Evolutionary conservation across 257 asterid genomes (phyloP).

Genomic region (Marsdenia floribunda): DNA sequence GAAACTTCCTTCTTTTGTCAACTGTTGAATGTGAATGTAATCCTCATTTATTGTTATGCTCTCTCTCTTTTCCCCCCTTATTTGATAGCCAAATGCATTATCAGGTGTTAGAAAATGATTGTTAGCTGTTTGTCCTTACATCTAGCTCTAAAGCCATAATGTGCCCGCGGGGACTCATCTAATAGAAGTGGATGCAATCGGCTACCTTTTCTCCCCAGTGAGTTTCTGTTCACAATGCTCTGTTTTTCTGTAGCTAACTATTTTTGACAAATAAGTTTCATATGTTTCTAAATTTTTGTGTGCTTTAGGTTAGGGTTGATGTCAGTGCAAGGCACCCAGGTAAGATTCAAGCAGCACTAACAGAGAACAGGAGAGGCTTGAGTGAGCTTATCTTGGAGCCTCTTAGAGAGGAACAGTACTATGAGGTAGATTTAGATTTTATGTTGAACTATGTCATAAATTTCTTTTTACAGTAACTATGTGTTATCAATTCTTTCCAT

Average conservation of each 20-base stretch:
- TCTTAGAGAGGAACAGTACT: slow-evolving; percentile 82
- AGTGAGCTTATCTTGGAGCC: slow-evolving; percentile 90
- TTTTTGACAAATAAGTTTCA: slow-evolving; percentile 10
- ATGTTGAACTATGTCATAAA: background rate
- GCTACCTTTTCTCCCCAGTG: slow-evolving; percentile 93
- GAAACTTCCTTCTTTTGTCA: background rate
- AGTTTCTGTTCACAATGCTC: slow-evolving; percentile 26
- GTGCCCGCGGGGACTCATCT: slow-evolving; percentile 98
- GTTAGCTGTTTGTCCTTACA: slow-evolving; percentile 41
- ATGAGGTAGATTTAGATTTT: slow-evolving; percentile 47
- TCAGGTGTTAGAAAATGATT: background rate
- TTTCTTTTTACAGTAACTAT: background rate
- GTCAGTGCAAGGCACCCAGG: slow-evolving; percentile 97
- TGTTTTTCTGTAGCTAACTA: slow-evolving; percentile 10
- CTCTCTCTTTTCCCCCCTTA: no score
- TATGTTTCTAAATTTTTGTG: slow-evolving; percentile 10
- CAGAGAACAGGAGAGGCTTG: slow-evolving; percentile 83
- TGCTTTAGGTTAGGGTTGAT: slow-evolving; percentile 75
- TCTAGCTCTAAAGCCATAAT: slow-evolving; percentile 54
- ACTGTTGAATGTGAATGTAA: background rate
- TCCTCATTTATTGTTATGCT: background rate
- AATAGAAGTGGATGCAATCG: slow-evolving; percentile 84
- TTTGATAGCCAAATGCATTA: background rate
- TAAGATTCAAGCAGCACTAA: slow-evolving; percentile 93
- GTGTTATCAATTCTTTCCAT: background rate